phyloP scores from a whole-genome alignment of 2,329 filamentous ascomycete genomes.

The Myriosclerotinia curreyana region DNA sequence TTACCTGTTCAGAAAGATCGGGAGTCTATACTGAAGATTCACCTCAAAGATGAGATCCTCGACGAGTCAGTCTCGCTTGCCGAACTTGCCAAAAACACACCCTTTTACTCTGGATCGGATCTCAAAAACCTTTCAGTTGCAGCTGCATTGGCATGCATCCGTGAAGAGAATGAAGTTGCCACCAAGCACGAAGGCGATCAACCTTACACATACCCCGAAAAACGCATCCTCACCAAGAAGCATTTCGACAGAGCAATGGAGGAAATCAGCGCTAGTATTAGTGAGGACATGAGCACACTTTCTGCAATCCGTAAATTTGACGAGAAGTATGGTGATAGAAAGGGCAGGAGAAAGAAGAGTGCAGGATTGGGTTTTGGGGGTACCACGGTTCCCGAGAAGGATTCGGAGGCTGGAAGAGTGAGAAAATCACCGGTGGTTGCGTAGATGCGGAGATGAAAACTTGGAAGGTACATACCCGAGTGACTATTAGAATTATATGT shows the following conservation, averaged over 20 bases:
- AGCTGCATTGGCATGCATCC: conserved; percentile 73
- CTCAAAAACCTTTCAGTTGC: conserved; percentile 80
- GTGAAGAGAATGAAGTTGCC: conserved; percentile 61
- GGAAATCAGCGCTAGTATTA: conserved; percentile 90
- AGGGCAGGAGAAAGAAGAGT: conserved; percentile 59
- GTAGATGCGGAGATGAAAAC: not conserved
- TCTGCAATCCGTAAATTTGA: conserved; percentile 91
- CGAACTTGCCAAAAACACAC: conserved; percentile 62
- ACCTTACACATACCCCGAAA: conserved; percentile 58
- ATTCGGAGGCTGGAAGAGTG: conserved; percentile 38
- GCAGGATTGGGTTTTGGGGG: conserved; percentile 57
- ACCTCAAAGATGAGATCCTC: conserved; percentile 65
- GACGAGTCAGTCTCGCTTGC: conserved; percentile 59
- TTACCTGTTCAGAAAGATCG: conserved; percentile 65
- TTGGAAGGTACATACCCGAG: not conserved
- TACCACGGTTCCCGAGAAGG: conserved; percentile 34
- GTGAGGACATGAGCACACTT: conserved; percentile 86
- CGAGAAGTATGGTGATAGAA: conserved; percentile 85
- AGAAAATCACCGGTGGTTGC: conserved; percentile 32
- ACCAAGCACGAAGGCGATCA: conserved; percentile 43
- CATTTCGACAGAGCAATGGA: conserved; percentile 85
- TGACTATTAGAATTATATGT: conserved; percentile 14
- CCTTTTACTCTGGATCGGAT: conserved; percentile 78
- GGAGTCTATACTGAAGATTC: conserved; percentile 65
- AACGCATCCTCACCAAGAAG: conserved; percentile 58